Percentiles rank a stretch among this genome's conserved stretches.
Conservation (phyloP, 306 rosid genomes). For the Acacia melanoxylon region DNA sequence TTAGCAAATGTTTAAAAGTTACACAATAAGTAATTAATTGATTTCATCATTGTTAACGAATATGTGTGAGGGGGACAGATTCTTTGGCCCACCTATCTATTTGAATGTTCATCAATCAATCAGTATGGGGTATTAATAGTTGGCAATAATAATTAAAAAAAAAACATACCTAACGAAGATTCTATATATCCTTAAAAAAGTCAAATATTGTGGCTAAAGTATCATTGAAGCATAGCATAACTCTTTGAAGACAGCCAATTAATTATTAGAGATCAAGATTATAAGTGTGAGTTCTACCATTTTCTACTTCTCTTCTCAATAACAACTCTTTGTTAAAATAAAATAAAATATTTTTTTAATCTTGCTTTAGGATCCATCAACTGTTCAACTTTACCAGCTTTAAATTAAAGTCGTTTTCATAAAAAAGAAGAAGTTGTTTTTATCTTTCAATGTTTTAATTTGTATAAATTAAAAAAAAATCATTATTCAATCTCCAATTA, state of each 20-base stretch:
- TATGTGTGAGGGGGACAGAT: no score
- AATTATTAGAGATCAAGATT: neutral
- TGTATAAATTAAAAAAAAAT: no score
- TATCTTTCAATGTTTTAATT: no score
- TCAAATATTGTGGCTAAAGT: neutral
- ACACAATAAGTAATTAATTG: neutral
- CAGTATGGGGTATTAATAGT: neutral
- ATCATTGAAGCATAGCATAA: neutral
- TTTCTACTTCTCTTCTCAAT: neutral
- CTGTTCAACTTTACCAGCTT: neutral
- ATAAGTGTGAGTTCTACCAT: no score
- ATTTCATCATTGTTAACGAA: neutral
- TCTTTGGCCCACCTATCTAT: neutral
- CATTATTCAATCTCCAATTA: neutral
- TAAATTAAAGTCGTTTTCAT: no score
- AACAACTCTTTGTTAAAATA: neutral
- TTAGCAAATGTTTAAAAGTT: neutral
- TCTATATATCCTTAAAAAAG: neutral
- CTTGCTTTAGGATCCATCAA: neutral
- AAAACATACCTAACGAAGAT: neutral
- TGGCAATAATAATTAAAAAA: neutral
- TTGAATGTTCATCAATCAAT: neutral
- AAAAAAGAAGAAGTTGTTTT: no score
- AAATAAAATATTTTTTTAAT: no score
- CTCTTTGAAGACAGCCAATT: neutral